A percentile compares a stretch with the other conserved stretches of the same genome.
phyloP scores from a whole-genome alignment of 2,329 filamentous ascomycete species.

The Fusarium torreyae region DNA sequence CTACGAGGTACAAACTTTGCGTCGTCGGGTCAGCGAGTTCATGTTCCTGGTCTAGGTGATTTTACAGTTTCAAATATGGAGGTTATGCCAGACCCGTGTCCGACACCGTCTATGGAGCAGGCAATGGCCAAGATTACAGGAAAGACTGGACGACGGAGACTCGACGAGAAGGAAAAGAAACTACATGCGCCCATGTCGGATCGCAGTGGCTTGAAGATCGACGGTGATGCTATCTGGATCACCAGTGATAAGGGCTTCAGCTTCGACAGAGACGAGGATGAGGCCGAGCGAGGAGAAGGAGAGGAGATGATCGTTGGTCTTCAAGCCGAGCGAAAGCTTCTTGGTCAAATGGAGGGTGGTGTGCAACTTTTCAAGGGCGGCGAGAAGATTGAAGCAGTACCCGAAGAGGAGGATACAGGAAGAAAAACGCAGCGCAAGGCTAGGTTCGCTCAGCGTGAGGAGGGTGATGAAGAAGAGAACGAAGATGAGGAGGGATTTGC shows the following conservation, averaged over 20 bases:
- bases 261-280: slow-evolving; percentile 78
- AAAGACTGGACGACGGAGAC: slow-evolving; percentile 82
- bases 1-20: slow-evolving; percentile 95
- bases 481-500: slow-evolving; percentile 67
- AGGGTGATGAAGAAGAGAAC: slow-evolving; percentile 68
- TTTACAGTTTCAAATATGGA: slow-evolving; percentile 88
- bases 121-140: slow-evolving; percentile 87
- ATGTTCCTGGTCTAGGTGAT: slow-evolving; percentile 94
- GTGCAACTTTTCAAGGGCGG: slow-evolving; percentile 90
- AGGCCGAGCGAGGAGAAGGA: slow-evolving; percentile 87
- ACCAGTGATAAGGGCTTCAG: slow-evolving; percentile 79
- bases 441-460: slow-evolving; percentile 73
- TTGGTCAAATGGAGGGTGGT: slow-evolving; percentile 86
- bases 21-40: slow-evolving; percentile 86
- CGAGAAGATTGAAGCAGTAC: slow-evolving; percentile 73
- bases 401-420: slow-evolving; percentile 70
- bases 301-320: slow-evolving; percentile 95
- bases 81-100: slow-evolving; percentile 91
- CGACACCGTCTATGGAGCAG: slow-evolving; percentile 92
- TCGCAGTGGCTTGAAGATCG: slow-evolving; percentile 94
- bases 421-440: slow-evolving; percentile 72
- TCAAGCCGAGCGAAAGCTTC: slow-evolving; percentile 84
- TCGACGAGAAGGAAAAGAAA: slow-evolving; percentile 97
- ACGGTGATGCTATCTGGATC: slow-evolving; percentile 97
- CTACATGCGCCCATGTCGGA: slow-evolving; percentile 98